Base-by-base conservation (phyloP, 1,284 basidiomycete species). In the Mycena citricolor region DNA sequence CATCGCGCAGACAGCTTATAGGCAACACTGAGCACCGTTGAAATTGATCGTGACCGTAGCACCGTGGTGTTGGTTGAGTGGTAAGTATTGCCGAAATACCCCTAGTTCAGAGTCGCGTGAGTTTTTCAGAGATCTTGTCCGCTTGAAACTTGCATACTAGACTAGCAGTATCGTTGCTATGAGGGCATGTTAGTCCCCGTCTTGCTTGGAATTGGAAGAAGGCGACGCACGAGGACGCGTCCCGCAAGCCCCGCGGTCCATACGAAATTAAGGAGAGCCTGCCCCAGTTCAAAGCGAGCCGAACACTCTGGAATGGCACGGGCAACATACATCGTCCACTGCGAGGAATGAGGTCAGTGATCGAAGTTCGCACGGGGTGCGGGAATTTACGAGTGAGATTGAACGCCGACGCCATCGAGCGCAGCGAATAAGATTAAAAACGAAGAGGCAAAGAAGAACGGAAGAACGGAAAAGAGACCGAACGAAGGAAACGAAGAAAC, bases 231-330 rank as follows among this genome's bases (percentile, higher is more conserved):
- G 51, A 60, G 39, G 64, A 61, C 24, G 64, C 61, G 56, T 74
- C 74, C 33, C 51, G 57, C 73, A 76, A 47, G 70, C 67, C 44
- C 64, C 67, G 47, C 57, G 73, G 73, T 23, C 58, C 55, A 49
- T 73, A 76, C 47, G 61, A 55, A 52, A 75, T 66, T 48, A 75
- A 57, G 72, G 73, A 54, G 72, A 73, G 51, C 64, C 61, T n/a
- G n/a, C n/a, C n/a, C n/a, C n/a, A n/a, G n/a, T n/a, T n/a, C n/a
- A n/a, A n/a, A n/a, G n/a, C n/a, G n/a, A n/a, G n/a, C n/a, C n/a
- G n/a, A n/a, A n/a, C n/a, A n/a, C n/a, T n/a, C n/a, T n/a, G n/a
- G n/a, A n/a, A n/a, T n/a, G n/a, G n/a, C n/a, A n/a, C n/a, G n/a
- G n/a, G n/a, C n/a, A n/a, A n/a, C n/a, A n/a, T n/a, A n/a, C 61